Evolutionary conservation across 1,284 basidiomycete species (phyloP).

Genomic region (Ceratobasidium sp.): DNA sequence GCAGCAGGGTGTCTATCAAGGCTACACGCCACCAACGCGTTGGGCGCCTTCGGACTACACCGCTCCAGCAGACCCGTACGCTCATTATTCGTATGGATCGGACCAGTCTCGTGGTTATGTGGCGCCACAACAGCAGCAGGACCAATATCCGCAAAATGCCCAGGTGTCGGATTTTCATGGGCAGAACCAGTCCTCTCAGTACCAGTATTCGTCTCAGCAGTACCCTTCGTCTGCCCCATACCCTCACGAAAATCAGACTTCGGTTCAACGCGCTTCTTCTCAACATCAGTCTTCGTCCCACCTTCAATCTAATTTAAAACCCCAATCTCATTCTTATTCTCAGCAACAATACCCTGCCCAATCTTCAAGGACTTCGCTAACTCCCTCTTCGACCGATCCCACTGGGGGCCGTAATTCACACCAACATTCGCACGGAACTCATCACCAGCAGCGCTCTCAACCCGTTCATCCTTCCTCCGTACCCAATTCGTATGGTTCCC

Average conservation of each 20-base stretch:
- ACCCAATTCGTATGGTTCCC: conserved; percentile 5
- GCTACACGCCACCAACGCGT: conserved; percentile 34
- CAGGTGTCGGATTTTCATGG: conserved; percentile 12
- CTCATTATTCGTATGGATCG: conserved; percentile 15
- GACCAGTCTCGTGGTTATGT: conserved; percentile 3
- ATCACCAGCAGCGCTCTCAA: conserved; percentile 16
- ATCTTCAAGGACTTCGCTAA: conserved; percentile 23
- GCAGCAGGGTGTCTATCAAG: conserved; percentile 36
- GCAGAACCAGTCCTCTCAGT: conserved; percentile 36
- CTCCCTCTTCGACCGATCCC: conserved; percentile 17
- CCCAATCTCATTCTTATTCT: conserved; percentile 37
- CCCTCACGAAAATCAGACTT: conserved; percentile 13
- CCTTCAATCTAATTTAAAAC: conserved; percentile 43
- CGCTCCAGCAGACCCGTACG: conserved; percentile 20
- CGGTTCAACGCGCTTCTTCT: conserved; percentile 31
- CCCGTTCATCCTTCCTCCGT: background rate
- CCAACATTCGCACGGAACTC: background rate
- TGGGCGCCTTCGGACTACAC: conserved; percentile 30
- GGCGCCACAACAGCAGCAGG: conserved; percentile 23
- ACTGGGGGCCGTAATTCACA: conserved; percentile 1
- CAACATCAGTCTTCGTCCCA: conserved; percentile 34
- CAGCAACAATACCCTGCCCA: conserved; percentile 23
- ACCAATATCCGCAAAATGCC: conserved; percentile 16
- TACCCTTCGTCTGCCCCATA: conserved; percentile 32
- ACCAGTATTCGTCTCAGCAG: conserved; percentile 36